Percentiles rank a stretch among this genome's conserved stretches.
Conservation (phyloP, 345 rosid species). For the Turritis glabra region DNA sequence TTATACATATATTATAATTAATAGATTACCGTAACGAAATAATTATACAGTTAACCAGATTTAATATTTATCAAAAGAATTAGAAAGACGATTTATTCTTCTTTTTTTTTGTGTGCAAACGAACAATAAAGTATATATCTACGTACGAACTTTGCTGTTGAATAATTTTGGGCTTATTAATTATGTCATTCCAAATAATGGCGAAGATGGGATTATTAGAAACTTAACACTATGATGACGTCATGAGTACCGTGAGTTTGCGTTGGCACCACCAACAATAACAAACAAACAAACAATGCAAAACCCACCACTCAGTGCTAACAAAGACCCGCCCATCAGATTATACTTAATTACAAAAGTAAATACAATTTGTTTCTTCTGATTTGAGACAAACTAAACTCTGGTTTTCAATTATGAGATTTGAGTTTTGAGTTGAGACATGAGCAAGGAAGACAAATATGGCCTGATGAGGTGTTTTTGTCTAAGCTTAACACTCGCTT, state of each 20-base stretch:
- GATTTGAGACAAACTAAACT: not conserved
- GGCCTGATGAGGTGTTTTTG: constrained; percentile 18
- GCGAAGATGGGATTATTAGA: not conserved
- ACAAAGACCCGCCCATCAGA: constrained; percentile 3
- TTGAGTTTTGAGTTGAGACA: constrained; percentile 2
- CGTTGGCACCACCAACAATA: constrained; percentile 12
- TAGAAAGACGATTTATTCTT: not conserved
- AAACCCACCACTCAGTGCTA: constrained; percentile 9
- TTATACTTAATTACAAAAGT: not conserved
- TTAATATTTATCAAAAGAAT: not conserved
- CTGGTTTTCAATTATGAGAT: not conserved
- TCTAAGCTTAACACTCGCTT: constrained; percentile 6
- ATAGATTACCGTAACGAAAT: not conserved
- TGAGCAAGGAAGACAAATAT: constrained; percentile 1
- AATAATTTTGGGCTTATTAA: not conserved
- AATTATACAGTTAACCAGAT: not conserved
- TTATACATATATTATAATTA: no score
- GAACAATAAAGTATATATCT: no score
- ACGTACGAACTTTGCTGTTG: not conserved
- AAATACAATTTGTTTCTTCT: not conserved
- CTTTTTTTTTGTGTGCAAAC: no score
- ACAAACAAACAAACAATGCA: constrained; percentile 2
- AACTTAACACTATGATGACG: constrained; percentile 4
- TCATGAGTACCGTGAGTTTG: constrained; percentile 19
- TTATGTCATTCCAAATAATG: not conserved